Base-by-base conservation (phyloP, 106 monocot genomes). In the Dendrobium huoshanense region DNA sequence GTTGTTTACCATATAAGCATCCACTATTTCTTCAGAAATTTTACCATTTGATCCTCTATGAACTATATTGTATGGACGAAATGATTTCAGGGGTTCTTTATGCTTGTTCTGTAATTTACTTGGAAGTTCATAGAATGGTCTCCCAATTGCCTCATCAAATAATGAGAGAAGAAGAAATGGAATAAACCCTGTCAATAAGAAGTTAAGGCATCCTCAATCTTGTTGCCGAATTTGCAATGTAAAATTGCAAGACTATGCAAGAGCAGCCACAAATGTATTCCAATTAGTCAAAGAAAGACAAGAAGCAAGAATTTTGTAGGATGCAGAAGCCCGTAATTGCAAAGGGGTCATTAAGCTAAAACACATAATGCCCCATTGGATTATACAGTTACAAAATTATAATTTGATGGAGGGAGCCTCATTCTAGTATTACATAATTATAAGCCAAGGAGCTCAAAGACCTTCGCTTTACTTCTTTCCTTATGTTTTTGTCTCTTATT, bases 31-130 rank as follows among this genome's bases (percentile, higher is more conserved):
- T 86, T 97, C 96, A 22, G 92, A 94, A 84, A 89, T 77, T 84
- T 94, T 92, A 22, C 96, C 94, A 84, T 92, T 94, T 67, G 96
- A 96, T 22, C 96, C 96, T 49, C 96, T 82, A 73, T 96, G 96
- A 79, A 94, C 94, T 81, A 96, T 88, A 41, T 94, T 96, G 74
- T 85, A 96, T 16, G 90, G 92, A 11, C 92, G 83, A 75, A 72
- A 83, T 20, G 83, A 92, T 79, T 94, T 88, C 68, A 96, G 54
- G 47, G 87, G 86, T 56, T 83, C 81, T 79, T 78, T 91, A 10
- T 80, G 44, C 73, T 88, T 86, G 47, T 83, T 41, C 19, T 81
- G 64, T 27, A 73, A 3, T 68, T 89, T 89, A 56, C 91, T 90
- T 22, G 94, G 91, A 16, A 94, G 77, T n/a, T 86, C 85, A 72